Percentiles rank a stretch among this genome's conserved stretches.
Conservation (phyloP, 768 basidiomycete genomes). For the Boletus reticuloceps region DNA sequence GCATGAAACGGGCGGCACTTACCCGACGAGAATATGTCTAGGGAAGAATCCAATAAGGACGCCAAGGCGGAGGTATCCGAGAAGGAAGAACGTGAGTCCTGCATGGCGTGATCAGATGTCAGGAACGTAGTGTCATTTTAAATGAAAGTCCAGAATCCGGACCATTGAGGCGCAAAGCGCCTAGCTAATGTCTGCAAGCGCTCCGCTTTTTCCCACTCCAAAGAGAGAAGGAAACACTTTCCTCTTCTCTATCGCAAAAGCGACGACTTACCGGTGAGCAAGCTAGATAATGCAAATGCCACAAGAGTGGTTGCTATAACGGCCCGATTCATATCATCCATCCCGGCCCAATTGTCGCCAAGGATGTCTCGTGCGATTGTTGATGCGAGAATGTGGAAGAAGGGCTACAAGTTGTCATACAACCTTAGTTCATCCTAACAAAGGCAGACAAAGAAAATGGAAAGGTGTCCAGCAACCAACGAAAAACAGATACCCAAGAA, state of each 20-base stretch:
- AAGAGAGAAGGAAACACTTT: not conserved
- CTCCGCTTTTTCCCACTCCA: not conserved
- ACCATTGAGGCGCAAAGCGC: not conserved
- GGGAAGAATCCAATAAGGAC: conserved; percentile 93
- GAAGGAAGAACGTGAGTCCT: conserved; percentile 72
- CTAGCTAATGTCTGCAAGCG: not conserved
- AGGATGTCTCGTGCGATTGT: conserved; percentile 65
- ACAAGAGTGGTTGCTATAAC: conserved; percentile 92
- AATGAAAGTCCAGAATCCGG: conserved; percentile 11
- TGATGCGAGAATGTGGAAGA: conserved; percentile 89
- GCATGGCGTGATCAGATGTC: conserved; percentile 8
- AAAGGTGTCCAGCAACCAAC: not conserved
- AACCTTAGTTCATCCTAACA: not conserved
- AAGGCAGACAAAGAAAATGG: not conserved
- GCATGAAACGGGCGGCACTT: conserved; percentile 24
- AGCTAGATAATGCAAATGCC: conserved; percentile 81
- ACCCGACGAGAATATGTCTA: conserved; percentile 95
- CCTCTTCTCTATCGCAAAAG: not conserved
- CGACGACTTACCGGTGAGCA: conserved; percentile 69
- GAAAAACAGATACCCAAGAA: not conserved
- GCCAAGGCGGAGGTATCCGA: conserved; percentile 85
- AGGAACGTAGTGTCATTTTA: not conserved
- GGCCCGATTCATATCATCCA: conserved; percentile 61
- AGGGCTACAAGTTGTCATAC: conserved; percentile 57
- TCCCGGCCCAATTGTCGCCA: conserved; percentile 21